Base-by-base conservation (phyloP, 768 basidiomycete genomes). In the Tricholoma flavovirens region DNA sequence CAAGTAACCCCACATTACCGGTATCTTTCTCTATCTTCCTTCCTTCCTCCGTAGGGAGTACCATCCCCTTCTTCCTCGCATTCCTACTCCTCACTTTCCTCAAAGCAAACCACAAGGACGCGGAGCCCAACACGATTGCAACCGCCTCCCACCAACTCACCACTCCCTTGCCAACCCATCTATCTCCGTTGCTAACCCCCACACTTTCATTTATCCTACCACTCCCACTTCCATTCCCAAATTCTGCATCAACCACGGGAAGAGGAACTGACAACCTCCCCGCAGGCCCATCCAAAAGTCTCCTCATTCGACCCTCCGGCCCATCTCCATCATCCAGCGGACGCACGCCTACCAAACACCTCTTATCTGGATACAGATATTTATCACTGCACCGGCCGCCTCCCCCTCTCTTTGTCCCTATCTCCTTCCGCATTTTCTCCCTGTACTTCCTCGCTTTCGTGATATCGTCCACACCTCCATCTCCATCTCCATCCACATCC, bases 301-400 rank as follows among this genome's bases (percentile, higher is more conserved):
- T 75, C 63, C 69, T 74, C 64, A 76, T 67, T 11, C 77, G 65
- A 40, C 71, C 70, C 58, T 74, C 74, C 4, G 67, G 67, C 5
- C 78, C 81, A 61, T 76, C 80, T 11, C 77, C 77, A 2, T 76
- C 73, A 59, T 83, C 82, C 17, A 88, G 68, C 17, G 66, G 69
- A 6, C 82, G 74, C 46, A 87, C 77, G 21, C 88, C 88, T 10
- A 83, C 80, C 14, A 87, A 69, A 66, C 88, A 90, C 9, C 78
- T 76, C 4, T 76, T 72, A 64, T 88, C 81, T 4, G 57, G 56
- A 40, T 58, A 61, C 21, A 59, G 6, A 33, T n/a, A 49, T 17
- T 45, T 45, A 21, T 22, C 62, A 4, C 30, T 42, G 40, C 64
- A 65, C 24, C 35, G 9, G 11, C 56, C 59, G 14, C 22, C 11